phyloP scores from a whole-genome alignment of 805 yeast species.

The Metschnikowia colocasiae region DNA sequence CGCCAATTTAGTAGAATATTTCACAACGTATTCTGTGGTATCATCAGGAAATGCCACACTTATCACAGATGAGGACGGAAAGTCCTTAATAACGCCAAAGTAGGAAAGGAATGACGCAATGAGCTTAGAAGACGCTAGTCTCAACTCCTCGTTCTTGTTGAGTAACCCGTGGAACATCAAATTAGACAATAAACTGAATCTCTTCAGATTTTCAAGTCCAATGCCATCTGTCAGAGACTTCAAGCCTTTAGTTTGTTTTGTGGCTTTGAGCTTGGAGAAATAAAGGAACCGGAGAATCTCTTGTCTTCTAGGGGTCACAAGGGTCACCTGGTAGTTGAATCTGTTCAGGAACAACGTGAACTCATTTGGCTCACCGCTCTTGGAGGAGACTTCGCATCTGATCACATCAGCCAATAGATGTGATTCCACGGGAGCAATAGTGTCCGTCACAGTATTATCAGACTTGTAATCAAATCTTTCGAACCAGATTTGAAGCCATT shows the following conservation, averaged over 20 bases:
- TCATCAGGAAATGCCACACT: slow-evolving; percentile 66
- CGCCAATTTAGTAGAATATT: slow-evolving; percentile 58
- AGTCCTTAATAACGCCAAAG: slow-evolving; percentile 46
- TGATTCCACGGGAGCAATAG: slow-evolving; percentile 35
- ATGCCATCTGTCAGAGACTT: slow-evolving; percentile 42
- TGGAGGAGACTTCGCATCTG: slow-evolving; percentile 33
- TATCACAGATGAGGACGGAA: slow-evolving; percentile 50
- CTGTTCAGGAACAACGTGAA: slow-evolving; percentile 32
- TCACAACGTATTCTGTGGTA: slow-evolving; percentile 55
- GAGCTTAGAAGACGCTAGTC: slow-evolving; percentile 60
- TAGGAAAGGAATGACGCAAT: slow-evolving; percentile 59
- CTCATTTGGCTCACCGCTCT: slow-evolving; percentile 24
- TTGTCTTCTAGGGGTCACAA: slow-evolving; percentile 35
- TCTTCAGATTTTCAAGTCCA: slow-evolving; percentile 32
- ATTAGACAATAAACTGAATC: slow-evolving; percentile 60
- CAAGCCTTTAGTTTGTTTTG: slow-evolving; percentile 30
- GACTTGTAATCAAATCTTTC: slow-evolving; percentile 16
- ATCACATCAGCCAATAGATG: slow-evolving; percentile 31
- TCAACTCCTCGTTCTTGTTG: slow-evolving; percentile 54
- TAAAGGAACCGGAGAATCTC: slow-evolving; percentile 71
- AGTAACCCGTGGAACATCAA: slow-evolving; percentile 66
- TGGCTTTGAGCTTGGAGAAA: slow-evolving; percentile 55
- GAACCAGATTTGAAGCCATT: slow-evolving; percentile 53
- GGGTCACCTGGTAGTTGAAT: slow-evolving; percentile 24
- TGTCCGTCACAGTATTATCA: slow-evolving; percentile 23